Conservation (phyloP, 441 rosid genomes). For the Macaranga tanarius region DNA sequence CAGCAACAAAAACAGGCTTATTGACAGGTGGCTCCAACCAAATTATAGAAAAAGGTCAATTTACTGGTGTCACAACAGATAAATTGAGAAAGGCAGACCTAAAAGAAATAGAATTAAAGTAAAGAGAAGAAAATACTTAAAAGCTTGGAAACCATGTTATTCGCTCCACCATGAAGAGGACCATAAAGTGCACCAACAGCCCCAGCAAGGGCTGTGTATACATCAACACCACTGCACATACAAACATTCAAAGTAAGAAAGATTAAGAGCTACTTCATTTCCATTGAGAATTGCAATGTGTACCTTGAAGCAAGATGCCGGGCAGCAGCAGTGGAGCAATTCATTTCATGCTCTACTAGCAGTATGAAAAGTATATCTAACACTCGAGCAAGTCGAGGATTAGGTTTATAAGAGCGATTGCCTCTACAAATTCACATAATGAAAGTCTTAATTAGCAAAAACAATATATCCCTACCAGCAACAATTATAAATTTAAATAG, state of each 20-base stretch:
- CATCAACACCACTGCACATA: conserved; percentile 87
- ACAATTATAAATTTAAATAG: not conserved
- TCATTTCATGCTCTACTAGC: conserved; percentile 99
- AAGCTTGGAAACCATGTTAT: conserved; percentile 18
- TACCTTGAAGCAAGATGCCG: conserved; percentile 98
- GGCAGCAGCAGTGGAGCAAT: conserved; percentile 97
- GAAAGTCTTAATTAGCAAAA: conserved; percentile 17
- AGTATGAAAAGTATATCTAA: conserved; percentile 85
- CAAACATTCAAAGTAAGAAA: conserved; percentile 7
- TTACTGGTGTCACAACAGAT: not conserved
- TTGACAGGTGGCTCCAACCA: not conserved
- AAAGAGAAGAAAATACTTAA: not conserved
- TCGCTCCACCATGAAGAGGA: conserved; percentile 94
- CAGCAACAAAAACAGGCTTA: conserved; percentile 14
- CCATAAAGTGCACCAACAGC: conserved; percentile 93
- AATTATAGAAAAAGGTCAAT: not conserved
- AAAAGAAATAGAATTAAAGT: not conserved
- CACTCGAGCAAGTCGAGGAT: conserved; percentile 88
- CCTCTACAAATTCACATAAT: conserved; percentile 61
- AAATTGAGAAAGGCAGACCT: not conserved
- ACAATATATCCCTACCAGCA: not conserved
- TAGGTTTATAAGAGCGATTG: conserved; percentile 82
- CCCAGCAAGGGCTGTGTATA: conserved; percentile 76
- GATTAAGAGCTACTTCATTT: conserved; percentile 5
- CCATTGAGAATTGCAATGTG: conserved; percentile 17